Evolutionary conservation across 805 yeast genomes (phyloP).

Genomic region (Barnettozyma pratensis): DNA sequence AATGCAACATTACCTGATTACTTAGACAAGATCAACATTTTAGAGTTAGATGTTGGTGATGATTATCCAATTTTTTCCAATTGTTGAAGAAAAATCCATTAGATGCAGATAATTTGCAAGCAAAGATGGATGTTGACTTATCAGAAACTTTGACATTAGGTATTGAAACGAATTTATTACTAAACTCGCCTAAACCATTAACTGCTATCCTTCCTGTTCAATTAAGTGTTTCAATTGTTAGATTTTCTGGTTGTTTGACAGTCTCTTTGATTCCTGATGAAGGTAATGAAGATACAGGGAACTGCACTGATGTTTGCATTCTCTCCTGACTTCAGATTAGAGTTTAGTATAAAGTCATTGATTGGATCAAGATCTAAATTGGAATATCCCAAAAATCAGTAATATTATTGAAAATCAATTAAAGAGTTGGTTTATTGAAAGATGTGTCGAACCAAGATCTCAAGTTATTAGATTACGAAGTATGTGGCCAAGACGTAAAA

Average conservation of each 20-base stretch:
- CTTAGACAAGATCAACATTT: slow-evolving; percentile 69
- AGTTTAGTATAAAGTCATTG: slow-evolving; percentile 80
- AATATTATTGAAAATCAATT: slow-evolving; percentile 77
- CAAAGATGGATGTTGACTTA: slow-evolving; percentile 85
- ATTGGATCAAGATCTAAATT: slow-evolving; percentile 91
- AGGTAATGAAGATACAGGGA: slow-evolving; percentile 20
- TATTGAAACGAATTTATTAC: slow-evolving; percentile 68
- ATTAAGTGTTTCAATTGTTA: slow-evolving; percentile 78
- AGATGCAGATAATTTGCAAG: slow-evolving; percentile 54
- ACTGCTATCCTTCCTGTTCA: slow-evolving; percentile 86
- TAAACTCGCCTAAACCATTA: slow-evolving; percentile 78
- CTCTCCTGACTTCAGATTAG: slow-evolving; percentile 85
- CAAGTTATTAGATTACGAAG: slow-evolving; percentile 83
- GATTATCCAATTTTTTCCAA: slow-evolving; percentile 94
- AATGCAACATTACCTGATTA: slow-evolving; percentile 69
- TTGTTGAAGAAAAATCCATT: slow-evolving; percentile 61
- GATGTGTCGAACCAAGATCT: slow-evolving; percentile 91
- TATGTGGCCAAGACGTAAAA: slow-evolving; percentile 73
- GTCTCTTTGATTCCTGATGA: slow-evolving; percentile 43
- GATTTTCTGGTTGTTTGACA: slow-evolving; percentile 86
- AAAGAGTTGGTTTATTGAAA: slow-evolving; percentile 83
- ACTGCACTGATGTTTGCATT: slow-evolving; percentile 86
- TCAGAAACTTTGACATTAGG: slow-evolving; percentile 85
- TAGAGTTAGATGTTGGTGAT: slow-evolving; percentile 89
- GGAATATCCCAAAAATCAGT: slow-evolving; percentile 89